Base-by-base conservation (phyloP, 768 basidiomycete genomes). In the Glaciozyma antarctica region DNA sequence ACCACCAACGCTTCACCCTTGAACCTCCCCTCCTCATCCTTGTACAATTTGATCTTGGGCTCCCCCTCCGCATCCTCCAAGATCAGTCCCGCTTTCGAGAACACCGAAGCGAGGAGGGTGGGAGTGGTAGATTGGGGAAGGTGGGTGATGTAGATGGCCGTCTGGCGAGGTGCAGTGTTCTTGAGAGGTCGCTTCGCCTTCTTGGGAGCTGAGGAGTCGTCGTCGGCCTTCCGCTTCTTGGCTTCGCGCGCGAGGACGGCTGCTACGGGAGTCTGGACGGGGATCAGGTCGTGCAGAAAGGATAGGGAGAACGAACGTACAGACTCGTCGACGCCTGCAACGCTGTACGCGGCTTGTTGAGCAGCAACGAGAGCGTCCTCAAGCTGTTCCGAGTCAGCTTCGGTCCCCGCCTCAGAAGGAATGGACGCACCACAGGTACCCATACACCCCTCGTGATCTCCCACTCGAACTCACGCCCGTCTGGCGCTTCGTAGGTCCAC, bases 31-130 rank as follows among this genome's bases (percentile, higher is more conserved):
- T 88, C 84, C 8, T 89, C 63, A 32, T 83, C 84, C 54, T 88
- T 87, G 76, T 99, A 99, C 80, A 98, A 81, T 80, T 99, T 99
- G 75, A 98, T 83, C 75, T 93, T 90, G n/a, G 87, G 86, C 63
- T 89, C 84, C 3, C 89, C 92, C n/a, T 85, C 80, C 71, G 92
- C 87, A 67, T 90, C 91, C 73, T 94, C 90, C 75, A 97, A 86
- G 60, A 99, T 84, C 41, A 99, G 83, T 22, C 95, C 95, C 70
- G 86, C 97, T 75, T 84, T 91, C 28, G 85, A 83, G 76, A 98
- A 99, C n/a, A 88, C 85, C 57, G 84, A 83, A n/a, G 83, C 79
- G 43, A 99, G 76, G 75, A 91, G 88, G 13, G 87, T 85, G 10
- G 75, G 72, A 1, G 87, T 87, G 0, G 90, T 79, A 73, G 92